phyloP scores from a whole-genome alignment of 140 eudicot genomes.

The Oenanthe javanica region DNA sequence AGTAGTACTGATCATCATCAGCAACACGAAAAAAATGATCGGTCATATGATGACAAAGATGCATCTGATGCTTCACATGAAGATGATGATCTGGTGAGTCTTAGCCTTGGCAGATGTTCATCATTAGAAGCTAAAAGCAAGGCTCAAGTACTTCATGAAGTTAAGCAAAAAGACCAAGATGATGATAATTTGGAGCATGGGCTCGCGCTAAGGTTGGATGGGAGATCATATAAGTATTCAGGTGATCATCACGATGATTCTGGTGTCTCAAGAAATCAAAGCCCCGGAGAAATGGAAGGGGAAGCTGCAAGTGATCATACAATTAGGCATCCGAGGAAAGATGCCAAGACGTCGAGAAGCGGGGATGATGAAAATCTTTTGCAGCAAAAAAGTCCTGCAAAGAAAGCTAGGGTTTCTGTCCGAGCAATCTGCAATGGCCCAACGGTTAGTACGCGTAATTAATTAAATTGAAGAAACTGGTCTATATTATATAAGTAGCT shows the following conservation, averaged over 20 bases:
- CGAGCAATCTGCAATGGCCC: conserved; percentile 57
- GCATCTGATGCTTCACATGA: conserved; percentile 16
- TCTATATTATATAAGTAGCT: no score
- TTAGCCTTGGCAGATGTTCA: conserved; percentile 55
- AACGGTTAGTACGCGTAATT: conserved; percentile 38
- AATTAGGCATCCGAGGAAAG: conserved; percentile 14
- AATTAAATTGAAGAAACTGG: background rate
- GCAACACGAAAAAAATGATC: no score
- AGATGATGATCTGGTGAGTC: conserved; percentile 29
- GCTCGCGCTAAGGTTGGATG: conserved; percentile 41
- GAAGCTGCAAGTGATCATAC: conserved; percentile 9
- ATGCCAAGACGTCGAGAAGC: conserved; percentile 26
- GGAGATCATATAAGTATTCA: conserved; percentile 14
- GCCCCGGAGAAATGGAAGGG: conserved; percentile 16
- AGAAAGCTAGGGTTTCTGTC: conserved; percentile 78
- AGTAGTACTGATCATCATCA: conserved; percentile 13
- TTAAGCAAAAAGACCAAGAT: background rate
- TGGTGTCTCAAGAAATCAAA: conserved; percentile 7
- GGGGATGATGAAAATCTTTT: conserved; percentile 35
- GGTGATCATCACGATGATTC: background rate
- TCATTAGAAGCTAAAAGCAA: conserved; percentile 20
- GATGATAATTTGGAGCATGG: conserved; percentile 25
- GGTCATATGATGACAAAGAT: background rate
- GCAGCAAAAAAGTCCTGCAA: conserved; percentile 43
- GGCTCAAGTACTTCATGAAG: background rate